These are phyloP conservation scores for Epichloe scottii DNA, from an alignment of 2,329 filamentous ascomycete genomes.

Conservation along the genomic window DNA sequence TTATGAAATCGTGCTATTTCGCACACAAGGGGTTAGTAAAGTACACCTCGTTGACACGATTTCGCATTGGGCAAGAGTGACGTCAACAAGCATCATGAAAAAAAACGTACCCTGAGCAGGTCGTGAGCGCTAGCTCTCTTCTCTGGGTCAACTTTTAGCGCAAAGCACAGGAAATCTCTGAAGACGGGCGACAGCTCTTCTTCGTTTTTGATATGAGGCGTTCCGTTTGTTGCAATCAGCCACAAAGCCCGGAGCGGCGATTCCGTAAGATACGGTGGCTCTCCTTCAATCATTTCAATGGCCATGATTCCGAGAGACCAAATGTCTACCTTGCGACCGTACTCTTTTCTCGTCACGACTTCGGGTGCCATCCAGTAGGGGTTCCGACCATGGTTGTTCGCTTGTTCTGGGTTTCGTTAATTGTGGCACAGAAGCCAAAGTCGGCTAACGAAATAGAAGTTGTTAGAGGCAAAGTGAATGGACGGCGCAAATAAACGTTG, in stretches of 20 bases:
- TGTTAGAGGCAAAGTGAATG: slow-evolving; percentile 11
- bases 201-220: slow-evolving; percentile 88
- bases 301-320: slow-evolving; percentile 99
- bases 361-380: slow-evolving; percentile 99
- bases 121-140: slow-evolving; percentile 93
- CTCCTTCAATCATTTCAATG: slow-evolving; percentile 99
- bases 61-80: neutral
- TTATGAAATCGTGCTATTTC: slow-evolving; percentile 67
- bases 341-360: slow-evolving; percentile 93
- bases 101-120: slow-evolving; percentile 63
- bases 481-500: neutral
- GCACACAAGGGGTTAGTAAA: neutral
- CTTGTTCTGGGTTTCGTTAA: slow-evolving; percentile 94
- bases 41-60: neutral
- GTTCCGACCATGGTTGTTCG: slow-evolving; percentile 98
- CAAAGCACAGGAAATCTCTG: slow-evolving; percentile 83
- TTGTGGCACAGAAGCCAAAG: slow-evolving; percentile 97
- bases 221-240: slow-evolving; percentile 93
- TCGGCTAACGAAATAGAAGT: slow-evolving; percentile 50
- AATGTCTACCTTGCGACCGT: slow-evolving; percentile 95
- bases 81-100: slow-evolving; percentile 1
- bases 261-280: slow-evolving; percentile 92
- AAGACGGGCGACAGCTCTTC: slow-evolving; percentile 70
- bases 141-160: slow-evolving; percentile 92
- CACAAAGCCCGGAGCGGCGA: slow-evolving; percentile 86